phyloP scores from a whole-genome alignment of 495 filamentous ascomycete genomes.

The Pseudoneurospora amorphoporcata region DNA sequence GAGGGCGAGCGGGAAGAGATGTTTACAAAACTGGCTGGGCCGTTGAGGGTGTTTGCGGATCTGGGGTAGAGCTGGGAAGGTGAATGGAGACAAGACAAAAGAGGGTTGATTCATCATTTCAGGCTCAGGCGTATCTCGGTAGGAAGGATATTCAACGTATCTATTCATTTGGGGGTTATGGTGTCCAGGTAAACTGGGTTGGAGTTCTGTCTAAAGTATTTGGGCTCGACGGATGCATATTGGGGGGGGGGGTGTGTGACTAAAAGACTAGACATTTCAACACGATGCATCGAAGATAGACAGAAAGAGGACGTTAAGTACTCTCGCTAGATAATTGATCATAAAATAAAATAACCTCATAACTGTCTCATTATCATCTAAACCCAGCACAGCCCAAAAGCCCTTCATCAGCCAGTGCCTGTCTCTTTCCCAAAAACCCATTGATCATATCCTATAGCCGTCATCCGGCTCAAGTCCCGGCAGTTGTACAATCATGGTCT shows the following conservation, averaged over 20 bases:
- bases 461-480: not conserved
- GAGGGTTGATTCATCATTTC: not conserved
- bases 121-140: not conserved
- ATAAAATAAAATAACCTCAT: not conserved
- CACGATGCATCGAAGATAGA: not conserved
- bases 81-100: not conserved
- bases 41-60: constrained; percentile 44
- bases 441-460: not conserved
- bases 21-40: constrained; percentile 66
- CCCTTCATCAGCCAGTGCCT: not conserved
- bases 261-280: not conserved
- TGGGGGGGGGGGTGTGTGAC: not conserved
- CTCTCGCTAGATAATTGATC: not conserved
- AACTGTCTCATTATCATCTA: not conserved
- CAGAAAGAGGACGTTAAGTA: not conserved
- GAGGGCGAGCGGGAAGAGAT: constrained; percentile 87
- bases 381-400: not conserved
- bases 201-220: not conserved
- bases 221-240: constrained; percentile 3
- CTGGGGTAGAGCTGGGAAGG: constrained; percentile 4
- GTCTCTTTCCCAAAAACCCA: not conserved
- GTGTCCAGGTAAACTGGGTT: constrained; percentile 7
- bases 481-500: not conserved
- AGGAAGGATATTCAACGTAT: constrained; percentile 17
- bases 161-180: constrained; percentile 5